Evolutionary conservation across 2,329 filamentous ascomycete genomes (phyloP).

Genomic region (Penicillium freii): DNA sequence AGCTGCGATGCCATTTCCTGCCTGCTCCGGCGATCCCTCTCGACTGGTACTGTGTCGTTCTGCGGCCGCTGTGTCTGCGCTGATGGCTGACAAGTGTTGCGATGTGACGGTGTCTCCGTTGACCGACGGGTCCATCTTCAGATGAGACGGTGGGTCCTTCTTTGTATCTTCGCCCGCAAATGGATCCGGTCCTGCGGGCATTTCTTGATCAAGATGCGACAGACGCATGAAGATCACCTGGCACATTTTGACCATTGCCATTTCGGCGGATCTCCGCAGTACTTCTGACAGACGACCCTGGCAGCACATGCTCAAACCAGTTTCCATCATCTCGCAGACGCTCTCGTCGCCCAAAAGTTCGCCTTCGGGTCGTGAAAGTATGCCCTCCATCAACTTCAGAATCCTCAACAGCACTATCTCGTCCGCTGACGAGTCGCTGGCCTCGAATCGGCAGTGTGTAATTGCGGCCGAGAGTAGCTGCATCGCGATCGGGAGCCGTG

Average conservation of each 20-base stretch:
- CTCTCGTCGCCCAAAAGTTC: conserved; percentile 96
- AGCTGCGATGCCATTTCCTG: conserved; percentile 33
- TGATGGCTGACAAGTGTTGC: conserved; percentile 46
- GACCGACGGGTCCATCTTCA: conserved; percentile 80
- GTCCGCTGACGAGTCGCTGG: conserved; percentile 89
- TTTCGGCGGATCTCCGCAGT: conserved; percentile 85
- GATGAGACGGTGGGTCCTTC: conserved; percentile 65
- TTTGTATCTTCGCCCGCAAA: conserved; percentile 55
- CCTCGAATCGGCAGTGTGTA: conserved; percentile 96
- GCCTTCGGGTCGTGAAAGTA: conserved; percentile 90
- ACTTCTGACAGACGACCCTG: conserved; percentile 89
- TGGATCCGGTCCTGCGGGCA: conserved; percentile 63
- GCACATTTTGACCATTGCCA: conserved; percentile 98
- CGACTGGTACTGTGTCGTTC: conserved; percentile 35
- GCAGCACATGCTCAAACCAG: conserved; percentile 93
- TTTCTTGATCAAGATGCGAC: conserved; percentile 78
- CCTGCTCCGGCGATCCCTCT: conserved; percentile 35
- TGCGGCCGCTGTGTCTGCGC: conserved; percentile 36
- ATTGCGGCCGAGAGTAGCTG: conserved; percentile 91
- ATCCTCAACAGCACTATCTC: conserved; percentile 95
- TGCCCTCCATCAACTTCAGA: conserved; percentile 95
- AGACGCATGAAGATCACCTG: conserved; percentile 95
- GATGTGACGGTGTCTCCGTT: conserved; percentile 63
- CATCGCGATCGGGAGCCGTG: conserved; percentile 88
- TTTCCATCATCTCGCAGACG: conserved; percentile 99